Base-by-base conservation (phyloP, 2,329 filamentous ascomycete genomes). In the Curvularia verruculosa region DNA sequence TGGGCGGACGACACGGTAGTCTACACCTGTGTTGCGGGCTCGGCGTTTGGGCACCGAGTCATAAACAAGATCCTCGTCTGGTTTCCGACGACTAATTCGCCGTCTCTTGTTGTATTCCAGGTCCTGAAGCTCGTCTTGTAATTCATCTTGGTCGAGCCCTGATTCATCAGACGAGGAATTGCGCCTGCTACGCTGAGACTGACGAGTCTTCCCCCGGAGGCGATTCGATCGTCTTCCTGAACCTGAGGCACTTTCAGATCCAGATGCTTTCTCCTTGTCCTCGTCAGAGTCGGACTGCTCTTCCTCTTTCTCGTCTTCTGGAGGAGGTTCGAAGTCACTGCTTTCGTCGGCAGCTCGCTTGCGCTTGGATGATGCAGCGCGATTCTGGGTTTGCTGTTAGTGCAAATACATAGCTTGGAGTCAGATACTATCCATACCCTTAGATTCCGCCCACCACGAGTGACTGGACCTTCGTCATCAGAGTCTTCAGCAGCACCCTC, bases 1-100 rank as follows among this genome's bases (percentile, higher is more conserved):
- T 39, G 93, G 87, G 0, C 91, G 88, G 41, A 91, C 86, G 70
- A 97, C 91, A 55, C 90, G 90, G 76, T 98, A 98, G 74, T 96
- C 91, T 28, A 95, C 89, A 4, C 60, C 60, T 41, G 85, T 83
- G 46, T 85, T 83, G 64, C 89, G 88, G 31, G 86, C 85, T 77
- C 77, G 90, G 81, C 70, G 89, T 59, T 64, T 90, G 82, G 65
- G 84, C 77, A 56, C 83, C 78, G 18, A 85, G 83, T 64, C 85
- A 80, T 63, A 84, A 69, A 58, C 81, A 74, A 63, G 79, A 77
- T 63, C 84, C 76, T 53, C 84, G 56, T 75, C 72, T 3, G 69
- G 68, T 13, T 65, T 53, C 13, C 65, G 65, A 49, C 75, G 72
- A 15, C 60, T 74, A 2, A 72, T 61, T 24, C 73, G 69, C 39